phyloP scores from a whole-genome alignment of 2,329 filamentous ascomycete species.

The Aspergillus vadensis region DNA sequence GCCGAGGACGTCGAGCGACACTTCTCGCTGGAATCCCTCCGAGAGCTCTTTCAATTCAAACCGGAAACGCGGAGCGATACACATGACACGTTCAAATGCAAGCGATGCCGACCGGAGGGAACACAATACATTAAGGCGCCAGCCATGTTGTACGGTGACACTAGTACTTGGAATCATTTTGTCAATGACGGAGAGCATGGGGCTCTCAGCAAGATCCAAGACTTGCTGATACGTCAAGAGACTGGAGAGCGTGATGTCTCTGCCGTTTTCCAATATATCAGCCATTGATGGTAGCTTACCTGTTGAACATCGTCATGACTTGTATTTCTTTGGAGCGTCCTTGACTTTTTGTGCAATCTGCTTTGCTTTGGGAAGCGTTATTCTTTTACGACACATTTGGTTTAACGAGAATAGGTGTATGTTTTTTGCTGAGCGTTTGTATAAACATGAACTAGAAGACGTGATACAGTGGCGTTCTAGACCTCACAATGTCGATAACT shows the following conservation, averaged over 20 bases:
- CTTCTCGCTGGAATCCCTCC: slow-evolving; percentile 85
- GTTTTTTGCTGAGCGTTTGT: too few relatives aligned
- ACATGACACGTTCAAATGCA: slow-evolving; percentile 98
- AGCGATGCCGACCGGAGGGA: slow-evolving; percentile 85
- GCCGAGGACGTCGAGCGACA: slow-evolving; percentile 97
- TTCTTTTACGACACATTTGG: too few relatives aligned
- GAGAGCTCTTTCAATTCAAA: slow-evolving; percentile 93
- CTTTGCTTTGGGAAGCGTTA: not conserved
- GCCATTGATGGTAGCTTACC: slow-evolving; percentile 60
- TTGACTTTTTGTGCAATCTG: slow-evolving; percentile 5
- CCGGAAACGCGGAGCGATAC: slow-evolving; percentile 85
- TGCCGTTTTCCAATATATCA: slow-evolving; percentile 98
- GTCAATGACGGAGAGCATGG: slow-evolving; percentile 70
- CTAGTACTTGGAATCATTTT: slow-evolving; percentile 99
- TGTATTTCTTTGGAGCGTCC: slow-evolving; percentile 1
- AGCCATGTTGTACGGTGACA: slow-evolving; percentile 96
- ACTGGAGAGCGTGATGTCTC: slow-evolving; percentile 76
- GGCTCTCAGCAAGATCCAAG: slow-evolving; percentile 79
- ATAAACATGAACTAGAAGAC: not conserved
- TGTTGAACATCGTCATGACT: not conserved
- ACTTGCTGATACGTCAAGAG: slow-evolving; percentile 87
- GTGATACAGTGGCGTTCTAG: not conserved
- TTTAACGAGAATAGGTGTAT: too few relatives aligned
- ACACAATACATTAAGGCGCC: slow-evolving; percentile 85
- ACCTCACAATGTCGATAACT: not conserved